Evolutionary conservation across 805 yeast species (phyloP).

Genomic region (Cyberlindnera nakhonratchasimensis): DNA sequence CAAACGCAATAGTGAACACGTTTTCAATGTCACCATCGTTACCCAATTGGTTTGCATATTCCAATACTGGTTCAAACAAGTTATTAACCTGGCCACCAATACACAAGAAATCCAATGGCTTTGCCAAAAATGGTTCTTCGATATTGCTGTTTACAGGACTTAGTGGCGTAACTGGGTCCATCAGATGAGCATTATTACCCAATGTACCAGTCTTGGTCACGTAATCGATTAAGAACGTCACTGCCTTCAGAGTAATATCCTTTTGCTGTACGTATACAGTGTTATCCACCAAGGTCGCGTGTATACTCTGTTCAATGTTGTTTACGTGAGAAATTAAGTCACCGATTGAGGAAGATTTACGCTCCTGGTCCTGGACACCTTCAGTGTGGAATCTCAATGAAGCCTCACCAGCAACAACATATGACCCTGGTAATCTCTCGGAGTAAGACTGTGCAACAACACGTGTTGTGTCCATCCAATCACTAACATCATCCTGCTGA

Average conservation of each 20-base stretch:
- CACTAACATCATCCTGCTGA: conserved; percentile 26
- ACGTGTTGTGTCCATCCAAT: conserved; percentile 59
- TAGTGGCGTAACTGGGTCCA: conserved; percentile 25
- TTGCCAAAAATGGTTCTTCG: neutral
- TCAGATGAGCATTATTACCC: conserved; percentile 27
- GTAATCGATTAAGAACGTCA: conserved; percentile 47
- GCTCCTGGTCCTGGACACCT: conserved; percentile 55
- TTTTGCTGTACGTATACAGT: conserved; percentile 70
- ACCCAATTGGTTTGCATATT: conserved; percentile 43
- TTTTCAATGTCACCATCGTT: conserved; percentile 35
- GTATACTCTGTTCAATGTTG: conserved; percentile 56
- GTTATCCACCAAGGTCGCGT: conserved; percentile 70
- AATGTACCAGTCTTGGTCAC: conserved; percentile 27
- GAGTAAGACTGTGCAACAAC: conserved; percentile 55
- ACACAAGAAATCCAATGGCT: conserved; percentile 41
- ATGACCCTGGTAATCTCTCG: conserved; percentile 80
- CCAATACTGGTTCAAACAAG: conserved; percentile 65
- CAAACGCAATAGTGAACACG: conserved; percentile 60
- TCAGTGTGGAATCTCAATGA: conserved; percentile 76
- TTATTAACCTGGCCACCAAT: conserved; percentile 66
- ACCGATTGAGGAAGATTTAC: conserved; percentile 69
- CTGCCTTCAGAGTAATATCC: conserved; percentile 53
- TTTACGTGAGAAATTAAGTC: conserved; percentile 84
- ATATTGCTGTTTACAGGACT: neutral
- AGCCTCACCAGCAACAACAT: conserved; percentile 69